Percentiles rank a stretch among this genome's conserved stretches.
These are phyloP conservation scores for Saururus chinensis DNA, from an alignment of 164 flowering plant genomes.

Conservation along the genomic window DNA sequence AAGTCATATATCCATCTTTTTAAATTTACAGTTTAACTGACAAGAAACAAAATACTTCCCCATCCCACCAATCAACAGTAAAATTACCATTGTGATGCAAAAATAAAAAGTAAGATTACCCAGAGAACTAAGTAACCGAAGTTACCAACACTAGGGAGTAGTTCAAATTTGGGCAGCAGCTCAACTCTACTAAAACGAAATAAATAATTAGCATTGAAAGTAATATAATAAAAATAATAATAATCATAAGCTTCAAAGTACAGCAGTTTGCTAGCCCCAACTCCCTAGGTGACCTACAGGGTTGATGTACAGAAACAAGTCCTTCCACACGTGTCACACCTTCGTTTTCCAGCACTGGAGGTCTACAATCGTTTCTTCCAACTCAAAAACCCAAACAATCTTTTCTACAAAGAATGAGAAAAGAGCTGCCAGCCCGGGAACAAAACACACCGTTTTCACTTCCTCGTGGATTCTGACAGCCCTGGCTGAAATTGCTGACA, in stretches of 20 bases:
- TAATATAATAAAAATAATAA: no score
- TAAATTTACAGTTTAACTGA: no score
- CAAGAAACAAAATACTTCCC: no score
- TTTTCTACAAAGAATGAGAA: constrained; percentile 28
- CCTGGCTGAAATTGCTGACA: neutral
- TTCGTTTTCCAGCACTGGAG: constrained; percentile 17
- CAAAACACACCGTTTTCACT: constrained; percentile 20
- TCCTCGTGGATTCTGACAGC: constrained; percentile 30
- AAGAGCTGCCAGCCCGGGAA: constrained; percentile 31
- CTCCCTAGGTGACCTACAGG: neutral
- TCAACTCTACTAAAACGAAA: neutral
- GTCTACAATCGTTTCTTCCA: constrained; percentile 43
- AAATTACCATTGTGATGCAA: no score
- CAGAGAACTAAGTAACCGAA: no score
- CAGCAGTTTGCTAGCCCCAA: constrained; percentile 5
- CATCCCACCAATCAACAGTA: no score
- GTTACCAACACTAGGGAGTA: no score
- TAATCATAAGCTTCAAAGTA: constrained; percentile 6
- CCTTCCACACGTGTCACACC: constrained; percentile 1
- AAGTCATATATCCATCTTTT: no score
- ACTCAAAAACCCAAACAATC: constrained; percentile 42
- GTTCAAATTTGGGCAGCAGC: neutral
- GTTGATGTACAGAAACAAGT: constrained; percentile 4
- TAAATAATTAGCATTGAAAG: constrained; percentile 3
- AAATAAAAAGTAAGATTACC: no score